Evolutionary conservation across 495 filamentous ascomycete species (phyloP).

Genomic region (Trichocladium antarcticum): DNA sequence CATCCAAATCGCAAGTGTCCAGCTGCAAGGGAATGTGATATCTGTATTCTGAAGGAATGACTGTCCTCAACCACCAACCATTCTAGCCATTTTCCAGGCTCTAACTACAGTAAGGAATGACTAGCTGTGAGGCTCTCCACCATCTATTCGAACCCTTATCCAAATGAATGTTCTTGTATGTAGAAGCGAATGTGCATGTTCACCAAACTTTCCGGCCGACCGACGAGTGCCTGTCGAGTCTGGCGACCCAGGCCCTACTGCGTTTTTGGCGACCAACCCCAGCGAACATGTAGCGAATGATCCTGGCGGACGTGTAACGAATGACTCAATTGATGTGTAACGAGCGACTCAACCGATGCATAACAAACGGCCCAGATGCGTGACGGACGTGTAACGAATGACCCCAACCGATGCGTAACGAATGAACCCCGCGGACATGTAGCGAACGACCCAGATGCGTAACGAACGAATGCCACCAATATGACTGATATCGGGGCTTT

Average conservation of each 20-base stretch:
- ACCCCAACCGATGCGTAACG: neutral
- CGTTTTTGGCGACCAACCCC: neutral
- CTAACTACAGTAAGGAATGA: constrained; percentile 1
- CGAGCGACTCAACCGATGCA: neutral
- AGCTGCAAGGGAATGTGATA: neutral
- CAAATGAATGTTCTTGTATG: constrained; percentile 1
- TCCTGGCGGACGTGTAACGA: too few relatives aligned
- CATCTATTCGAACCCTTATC: neutral
- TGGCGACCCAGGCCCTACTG: neutral
- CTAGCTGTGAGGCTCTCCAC: constrained; percentile 1
- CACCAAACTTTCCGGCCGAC: neutral
- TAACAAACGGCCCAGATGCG: neutral
- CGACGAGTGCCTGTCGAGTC: neutral
- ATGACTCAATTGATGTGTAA: too few relatives aligned
- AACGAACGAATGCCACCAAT: neutral
- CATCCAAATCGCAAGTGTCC: too few relatives aligned
- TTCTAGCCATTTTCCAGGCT: neutral
- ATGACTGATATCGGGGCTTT: neutral
- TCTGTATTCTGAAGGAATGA: constrained; percentile 3
- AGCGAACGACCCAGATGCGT: neutral
- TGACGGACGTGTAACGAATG: neutral
- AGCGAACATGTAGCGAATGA: neutral
- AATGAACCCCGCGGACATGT: neutral
- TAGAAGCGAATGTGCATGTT: neutral
- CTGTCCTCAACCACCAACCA: constrained; percentile 8